These are phyloP conservation scores for Cichorium intybus DNA, from an alignment of 140 eudicot species.

Conservation along the genomic window DNA sequence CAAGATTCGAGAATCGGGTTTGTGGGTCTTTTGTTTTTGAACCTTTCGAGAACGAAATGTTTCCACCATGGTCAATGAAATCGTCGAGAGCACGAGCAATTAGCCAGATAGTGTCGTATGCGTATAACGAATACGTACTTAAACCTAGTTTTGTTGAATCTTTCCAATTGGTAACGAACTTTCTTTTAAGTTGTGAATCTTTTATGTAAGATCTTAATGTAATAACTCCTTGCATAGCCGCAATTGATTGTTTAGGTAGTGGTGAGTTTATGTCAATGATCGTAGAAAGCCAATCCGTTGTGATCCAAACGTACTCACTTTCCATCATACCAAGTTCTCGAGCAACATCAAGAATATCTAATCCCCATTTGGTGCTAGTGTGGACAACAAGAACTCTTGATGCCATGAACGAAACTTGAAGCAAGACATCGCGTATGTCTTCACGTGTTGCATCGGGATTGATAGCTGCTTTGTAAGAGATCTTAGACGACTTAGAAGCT, in stretches of 20 bases:
- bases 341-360: conserved; percentile 52
- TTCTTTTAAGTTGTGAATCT: conserved; percentile 48
- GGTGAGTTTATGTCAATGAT: conserved; percentile 47
- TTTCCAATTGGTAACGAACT: conserved; percentile 55
- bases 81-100: conserved; percentile 70
- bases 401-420: conserved; percentile 52
- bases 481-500: conserved; percentile 46
- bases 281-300: conserved; percentile 86
- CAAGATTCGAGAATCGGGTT: conserved; percentile 38
- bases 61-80: conserved; percentile 57
- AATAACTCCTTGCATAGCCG: conserved; percentile 61
- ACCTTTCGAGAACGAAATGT: conserved; percentile 55
- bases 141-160: conserved; percentile 48
- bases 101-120: conserved; percentile 89
- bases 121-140: conserved; percentile 57
- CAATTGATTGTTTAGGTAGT: conserved; percentile 23
- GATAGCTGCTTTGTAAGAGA: conserved; percentile 60
- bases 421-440: conserved; percentile 48
- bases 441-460: conserved; percentile 34
- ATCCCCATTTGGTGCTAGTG: conserved; percentile 46
- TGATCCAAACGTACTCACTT: conserved; percentile 74
- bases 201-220: conserved; percentile 53
- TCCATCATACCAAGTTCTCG: conserved; percentile 59
- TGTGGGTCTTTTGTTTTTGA: conserved; percentile 20
- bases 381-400: conserved; percentile 68